phyloP scores from a whole-genome alignment of 1,284 basidiomycete species.

The Ustilago vetiveriae region DNA sequence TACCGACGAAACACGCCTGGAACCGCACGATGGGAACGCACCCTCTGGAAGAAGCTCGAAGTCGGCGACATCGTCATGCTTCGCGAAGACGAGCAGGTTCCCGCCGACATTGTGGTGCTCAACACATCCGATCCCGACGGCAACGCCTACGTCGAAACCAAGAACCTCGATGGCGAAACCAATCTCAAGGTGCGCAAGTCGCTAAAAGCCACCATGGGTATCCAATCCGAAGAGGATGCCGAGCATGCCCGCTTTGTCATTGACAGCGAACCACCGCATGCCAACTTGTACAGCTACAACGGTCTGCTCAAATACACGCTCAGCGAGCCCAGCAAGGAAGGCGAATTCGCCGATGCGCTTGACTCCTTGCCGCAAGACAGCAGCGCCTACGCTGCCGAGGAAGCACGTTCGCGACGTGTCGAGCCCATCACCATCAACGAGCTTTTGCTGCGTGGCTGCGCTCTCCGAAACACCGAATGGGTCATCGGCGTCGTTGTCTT shows the following conservation, averaged over 20 bases:
- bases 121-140: constrained; percentile 72
- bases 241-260: constrained; percentile 86
- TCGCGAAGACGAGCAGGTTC: constrained; percentile 92
- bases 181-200: constrained; percentile 89
- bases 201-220: constrained; percentile 78
- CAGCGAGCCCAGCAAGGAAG: constrained; percentile 47
- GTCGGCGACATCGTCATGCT: constrained; percentile 94
- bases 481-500: constrained; percentile 92
- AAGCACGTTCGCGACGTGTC: constrained; percentile 64
- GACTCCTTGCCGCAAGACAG: constrained; percentile 36
- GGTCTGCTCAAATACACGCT: constrained; percentile 78
- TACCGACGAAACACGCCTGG: constrained; percentile 77
- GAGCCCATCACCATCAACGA: constrained; percentile 84
- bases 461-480: constrained; percentile 93
- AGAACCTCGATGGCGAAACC: constrained; percentile 96
- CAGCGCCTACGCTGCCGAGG: constrained; percentile 49
- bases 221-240: constrained; percentile 88
- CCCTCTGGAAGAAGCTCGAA: constrained; percentile 97
- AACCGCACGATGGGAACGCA: constrained; percentile 88
- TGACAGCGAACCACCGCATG: constrained; percentile 91
- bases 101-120: constrained; percentile 91
- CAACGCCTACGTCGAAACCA: constrained; percentile 71
- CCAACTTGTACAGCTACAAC: constrained; percentile 90
- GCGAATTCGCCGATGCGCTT: constrained; percentile 28
- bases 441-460: constrained; percentile 88